A percentile compares a stretch with the other conserved stretches of the same genome.
These are phyloP conservation scores for Cercospora beticola DNA, from an alignment of 2,329 filamentous ascomycete species.

Conservation along the genomic window DNA sequence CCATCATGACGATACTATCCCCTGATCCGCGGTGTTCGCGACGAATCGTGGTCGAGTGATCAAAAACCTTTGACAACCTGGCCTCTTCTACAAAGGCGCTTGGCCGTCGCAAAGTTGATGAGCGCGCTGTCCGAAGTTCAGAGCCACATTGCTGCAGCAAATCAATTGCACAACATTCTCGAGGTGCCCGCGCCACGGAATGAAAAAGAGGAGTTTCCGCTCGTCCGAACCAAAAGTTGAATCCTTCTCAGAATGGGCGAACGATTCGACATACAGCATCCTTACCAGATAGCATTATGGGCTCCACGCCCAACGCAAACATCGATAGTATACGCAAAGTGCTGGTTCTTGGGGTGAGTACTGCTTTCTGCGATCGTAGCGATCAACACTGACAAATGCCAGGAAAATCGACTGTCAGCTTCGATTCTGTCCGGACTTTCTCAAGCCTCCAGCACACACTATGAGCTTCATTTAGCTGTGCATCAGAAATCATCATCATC, in stretches of 20 bases:
- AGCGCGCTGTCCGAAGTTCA: background rate
- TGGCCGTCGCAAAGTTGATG: background rate
- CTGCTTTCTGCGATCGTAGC: background rate
- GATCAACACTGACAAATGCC: slow-evolving; percentile 1
- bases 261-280: background rate
- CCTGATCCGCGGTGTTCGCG: background rate
- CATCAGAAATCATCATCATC: slow-evolving; percentile 7
- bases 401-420: slow-evolving; percentile 26
- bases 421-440: slow-evolving; percentile 21
- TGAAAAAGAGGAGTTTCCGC: slow-evolving; percentile 17
- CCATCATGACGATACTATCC: background rate
- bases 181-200: background rate
- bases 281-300: background rate
- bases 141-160: background rate
- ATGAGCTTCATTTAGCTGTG: slow-evolving; percentile 21
- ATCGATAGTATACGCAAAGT: slow-evolving; percentile 16
- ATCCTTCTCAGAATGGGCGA: background rate
- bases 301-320: background rate
- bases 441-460: background rate
- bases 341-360: slow-evolving; percentile 25
- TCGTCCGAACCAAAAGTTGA: slow-evolving; percentile 14
- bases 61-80: background rate
- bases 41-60: background rate
- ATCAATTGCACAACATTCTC: background rate
- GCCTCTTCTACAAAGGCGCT: background rate